A percentile compares a stretch with the other conserved stretches of the same genome.
Conservation (phyloP, 2,329 filamentous ascomycete genomes). For the Aspergillus transmontanensis region DNA sequence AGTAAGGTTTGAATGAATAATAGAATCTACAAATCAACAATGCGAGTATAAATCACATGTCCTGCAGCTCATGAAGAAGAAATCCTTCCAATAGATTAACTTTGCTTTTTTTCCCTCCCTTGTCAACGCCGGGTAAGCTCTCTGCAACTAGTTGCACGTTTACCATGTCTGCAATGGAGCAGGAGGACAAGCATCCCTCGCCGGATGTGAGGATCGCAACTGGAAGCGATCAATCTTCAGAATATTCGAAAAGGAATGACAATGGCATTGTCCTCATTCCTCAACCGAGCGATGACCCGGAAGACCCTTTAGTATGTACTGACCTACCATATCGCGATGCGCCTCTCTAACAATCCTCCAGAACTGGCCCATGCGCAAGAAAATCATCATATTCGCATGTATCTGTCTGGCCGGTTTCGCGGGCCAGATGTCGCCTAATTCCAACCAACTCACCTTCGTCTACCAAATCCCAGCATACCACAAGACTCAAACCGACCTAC, state of each 20-base stretch:
- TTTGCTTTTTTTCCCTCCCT: neutral
- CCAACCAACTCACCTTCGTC: conserved; percentile 38
- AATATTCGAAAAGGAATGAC: conserved; percentile 4
- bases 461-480: conserved; percentile 40
- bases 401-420: conserved; percentile 42
- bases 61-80: neutral
- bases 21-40: neutral
- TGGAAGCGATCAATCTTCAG: conserved; percentile 2
- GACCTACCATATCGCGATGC: neutral
- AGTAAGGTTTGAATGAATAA: neutral
- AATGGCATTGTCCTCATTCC: conserved; percentile 26
- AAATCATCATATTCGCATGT: conserved; percentile 34
- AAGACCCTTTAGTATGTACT: conserved; percentile 33
- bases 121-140: neutral
- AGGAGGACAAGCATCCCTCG: conserved; percentile 2
- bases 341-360: conserved; percentile 8
- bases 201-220: neutral
- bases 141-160: neutral
- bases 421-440: conserved; percentile 37
- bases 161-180: conserved; percentile 4
- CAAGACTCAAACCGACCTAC: conserved; percentile 31
- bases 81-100: neutral
- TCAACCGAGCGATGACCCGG: conserved; percentile 29
- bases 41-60: neutral
- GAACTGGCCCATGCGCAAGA: conserved; percentile 40